phyloP scores from a whole-genome alignment of 371 early-diverging fungal species.

The Rhizopus delemar region DNA sequence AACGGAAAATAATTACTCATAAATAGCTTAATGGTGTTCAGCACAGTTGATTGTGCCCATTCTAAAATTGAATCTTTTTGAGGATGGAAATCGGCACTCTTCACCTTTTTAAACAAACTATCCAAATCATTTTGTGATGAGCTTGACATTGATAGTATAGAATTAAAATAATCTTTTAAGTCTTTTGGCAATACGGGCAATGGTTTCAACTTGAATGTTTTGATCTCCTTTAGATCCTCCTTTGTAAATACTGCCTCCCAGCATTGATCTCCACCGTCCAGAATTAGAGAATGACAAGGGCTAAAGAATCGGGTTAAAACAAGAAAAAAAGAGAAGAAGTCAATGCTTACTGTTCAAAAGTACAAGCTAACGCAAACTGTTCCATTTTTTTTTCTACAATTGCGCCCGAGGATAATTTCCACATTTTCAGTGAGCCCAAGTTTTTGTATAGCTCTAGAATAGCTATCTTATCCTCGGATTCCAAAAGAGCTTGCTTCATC shows the following conservation, averaged over 20 bases:
- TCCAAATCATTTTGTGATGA: neutral
- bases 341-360: constrained; percentile 12
- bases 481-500: too few relatives aligned
- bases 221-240: constrained; percentile 14
- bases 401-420: constrained; percentile 11
- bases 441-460: neutral
- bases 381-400: constrained; percentile 16
- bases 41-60: constrained; percentile 8
- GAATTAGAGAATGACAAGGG: constrained; percentile 14
- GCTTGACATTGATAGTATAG: neutral
- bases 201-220: constrained; percentile 9
- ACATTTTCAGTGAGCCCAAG: constrained; percentile 4
- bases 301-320: constrained; percentile 11
- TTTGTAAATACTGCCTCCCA: constrained; percentile 8
- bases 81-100: constrained; percentile 7
- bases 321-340: constrained; percentile 1
- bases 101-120: constrained; percentile 4
- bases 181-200: constrained; percentile 4
- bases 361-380: constrained; percentile 9
- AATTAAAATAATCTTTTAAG: neutral
- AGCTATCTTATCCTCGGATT: too few relatives aligned
- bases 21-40: constrained; percentile 9
- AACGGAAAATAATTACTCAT: constrained; percentile 10
- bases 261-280: constrained; percentile 10
- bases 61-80: constrained; percentile 2